Evolutionary conservation across 2,329 filamentous ascomycete species (phyloP), one percentile per base, ranked within the genome.

Genomic region (Exserohilum turcica): DNA sequence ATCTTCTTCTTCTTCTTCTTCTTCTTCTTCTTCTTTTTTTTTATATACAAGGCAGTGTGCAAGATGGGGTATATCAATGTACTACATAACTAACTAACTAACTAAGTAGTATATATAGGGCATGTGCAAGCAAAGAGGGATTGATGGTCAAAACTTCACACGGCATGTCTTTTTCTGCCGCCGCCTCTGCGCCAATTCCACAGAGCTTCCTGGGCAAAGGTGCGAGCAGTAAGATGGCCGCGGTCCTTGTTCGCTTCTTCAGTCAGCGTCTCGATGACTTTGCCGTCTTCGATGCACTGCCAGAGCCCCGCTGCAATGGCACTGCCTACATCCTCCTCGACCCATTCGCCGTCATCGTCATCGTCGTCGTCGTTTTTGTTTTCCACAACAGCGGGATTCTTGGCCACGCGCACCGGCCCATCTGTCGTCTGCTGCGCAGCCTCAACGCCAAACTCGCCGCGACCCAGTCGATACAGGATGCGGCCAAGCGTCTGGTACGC

Each of bases 401-500:
- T 61, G 6, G 60, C 71, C 27, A 74, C 48, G 43, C 64, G 55
- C 79, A 52, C 86, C 78, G 67, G 67, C 7, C 82, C 82, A 3
- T 83, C 74, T 2, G 70, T 70, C n/a, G 60, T 57, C 54, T 64
- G 52, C 33, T 48, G 63, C 31, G 59, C 60, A 39, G 74, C 74
- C 21, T 85, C 83, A 2, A 83, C 81, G 0, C 84, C 86, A 51
- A 86, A 86, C 52, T 86, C 85, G 1, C 91, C 92, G 43, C 81
- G 84, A 0, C 94, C 93, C 0, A 99, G 79, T 7, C 92, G 81
- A 71, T 90, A 97, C 13, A 97, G 74, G 5, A 97, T 84, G 16
- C 94, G 82, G 0, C 94, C 94, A 0, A 97, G 79, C 0, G 92
- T 93, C 75, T 96, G 93, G 74, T 91, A 97, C 0, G 94, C 91